A percentile compares a stretch with the other conserved stretches of the same genome.
phyloP scores from a whole-genome alignment of 73 alveolate species.

The Urostyla sp. region DNA sequence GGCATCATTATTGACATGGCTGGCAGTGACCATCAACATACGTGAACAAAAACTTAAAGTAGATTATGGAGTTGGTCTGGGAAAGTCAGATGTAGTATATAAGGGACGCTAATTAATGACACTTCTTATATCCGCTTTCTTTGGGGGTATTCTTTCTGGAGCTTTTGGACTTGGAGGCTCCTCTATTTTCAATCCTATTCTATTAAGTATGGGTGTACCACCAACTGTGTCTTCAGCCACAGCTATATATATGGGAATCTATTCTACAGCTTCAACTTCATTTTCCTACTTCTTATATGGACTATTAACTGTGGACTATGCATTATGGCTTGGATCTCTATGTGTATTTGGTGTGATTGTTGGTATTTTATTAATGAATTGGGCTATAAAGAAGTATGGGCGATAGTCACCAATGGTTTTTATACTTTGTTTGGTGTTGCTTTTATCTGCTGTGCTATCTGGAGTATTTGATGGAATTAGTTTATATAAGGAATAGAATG shows the following conservation, averaged over 20 bases:
- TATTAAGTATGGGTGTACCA: constrained; percentile 65
- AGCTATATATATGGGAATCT: constrained; percentile 67
- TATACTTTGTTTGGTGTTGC: constrained; percentile 35
- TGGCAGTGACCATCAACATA: too few species aligned
- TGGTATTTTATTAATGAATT: constrained; percentile 55
- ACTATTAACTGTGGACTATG: constrained; percentile 10
- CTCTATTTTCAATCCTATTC: constrained; percentile 59
- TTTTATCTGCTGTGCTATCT: constrained; percentile 22
- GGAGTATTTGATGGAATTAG: constrained; percentile 52
- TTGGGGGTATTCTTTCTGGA: constrained; percentile 70
- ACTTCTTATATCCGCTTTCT: constrained; percentile 33
- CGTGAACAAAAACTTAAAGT: too few species aligned
- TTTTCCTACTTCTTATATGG: constrained; percentile 16
- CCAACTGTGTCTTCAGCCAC: constrained; percentile 70
- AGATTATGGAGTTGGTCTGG: too few species aligned
- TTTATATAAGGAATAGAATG: too few species aligned
- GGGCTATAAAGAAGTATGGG: constrained; percentile 48
- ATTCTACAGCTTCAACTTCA: constrained; percentile 60
- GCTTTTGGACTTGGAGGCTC: constrained; percentile 74
- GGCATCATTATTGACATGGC: too few species aligned
- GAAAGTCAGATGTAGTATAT: too few species aligned
- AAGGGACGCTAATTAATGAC: too few species aligned
- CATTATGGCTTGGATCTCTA: constrained; percentile 49
- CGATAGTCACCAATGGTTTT: constrained; percentile 57
- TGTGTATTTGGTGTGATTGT: constrained; percentile 28